Conservation (phyloP, 768 basidiomycete species). For the Hemileccinum rubropunctum region DNA sequence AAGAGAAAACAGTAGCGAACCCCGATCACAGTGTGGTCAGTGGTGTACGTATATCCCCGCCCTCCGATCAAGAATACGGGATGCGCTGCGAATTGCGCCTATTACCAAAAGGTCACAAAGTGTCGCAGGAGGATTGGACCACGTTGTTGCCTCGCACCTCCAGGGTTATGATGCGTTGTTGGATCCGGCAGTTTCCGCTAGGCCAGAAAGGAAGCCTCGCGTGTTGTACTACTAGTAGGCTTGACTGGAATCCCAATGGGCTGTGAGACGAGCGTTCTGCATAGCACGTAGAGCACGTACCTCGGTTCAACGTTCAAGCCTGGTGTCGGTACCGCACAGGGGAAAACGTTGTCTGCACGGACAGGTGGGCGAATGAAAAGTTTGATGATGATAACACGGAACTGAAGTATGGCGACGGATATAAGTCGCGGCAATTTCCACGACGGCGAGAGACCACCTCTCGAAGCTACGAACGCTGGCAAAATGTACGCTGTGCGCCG, state of each 20-base stretch:
- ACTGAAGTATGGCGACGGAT: slow-evolving; percentile 20
- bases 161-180: too few species aligned
- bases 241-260: not conserved
- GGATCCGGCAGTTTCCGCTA: too few species aligned
- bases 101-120: too few species aligned
- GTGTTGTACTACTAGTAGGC: too few species aligned
- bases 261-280: not conserved
- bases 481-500: slow-evolving; percentile 4
- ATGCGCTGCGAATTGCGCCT: not conserved
- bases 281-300: slow-evolving; percentile 6
- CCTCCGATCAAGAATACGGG: too few species aligned
- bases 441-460: slow-evolving; percentile 3
- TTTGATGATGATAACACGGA: slow-evolving; percentile 9
- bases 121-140: too few species aligned
- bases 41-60: too few species aligned
- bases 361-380: slow-evolving; percentile 1
- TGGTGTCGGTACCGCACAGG: not conserved
- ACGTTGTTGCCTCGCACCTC: too few species aligned
- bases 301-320: not conserved
- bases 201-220: too few species aligned
- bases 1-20: not conserved
- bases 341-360: not conserved
- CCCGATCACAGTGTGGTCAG: too few species aligned
- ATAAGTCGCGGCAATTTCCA: slow-evolving; percentile 16
- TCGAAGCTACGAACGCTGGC: not conserved